Evolutionary conservation across 2,329 filamentous ascomycete species (phyloP), one percentile per base, ranked within the genome.

Genomic region (Pseudogymnoascus sp.): DNA sequence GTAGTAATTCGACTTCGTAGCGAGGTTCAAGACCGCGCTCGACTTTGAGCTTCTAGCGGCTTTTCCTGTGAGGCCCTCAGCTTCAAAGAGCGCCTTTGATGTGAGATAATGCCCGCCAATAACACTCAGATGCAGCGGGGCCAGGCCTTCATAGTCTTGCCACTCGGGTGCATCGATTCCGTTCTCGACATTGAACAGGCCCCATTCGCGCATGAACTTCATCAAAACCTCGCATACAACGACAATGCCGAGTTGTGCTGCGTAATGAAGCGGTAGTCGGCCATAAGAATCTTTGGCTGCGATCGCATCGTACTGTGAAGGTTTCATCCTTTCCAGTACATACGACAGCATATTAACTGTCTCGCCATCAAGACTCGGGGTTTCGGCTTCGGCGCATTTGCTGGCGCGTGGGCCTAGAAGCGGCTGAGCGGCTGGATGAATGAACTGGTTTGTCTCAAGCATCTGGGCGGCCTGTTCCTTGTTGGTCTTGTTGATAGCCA

Each of bases 111-210:
- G 94, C 0, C 92, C 92, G 39, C 90, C 91, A 55, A 96, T 89
- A 23, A 97, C 92, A 67, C 89, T 90, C 45, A 99, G 81, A 75
- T 99, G 92, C 39, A 99, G 77, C 0, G 94, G 94, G 8, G 92
- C 90, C 72, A 88, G 90, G 15, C 94, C 92, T 68, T 97, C 94
- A 18, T 84, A 82, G 70, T 99, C 94, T 73, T 96, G 92, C 92
- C 92, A 97, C 63, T 85, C 80, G 0, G 83, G 79, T 0, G 89
- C 88, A 71, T 97, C 92, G 57, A 99, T 95, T 8, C 92, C 92
- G 63, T 90, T 80, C 34, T 85, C 83, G 26, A 92, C 85, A 68
- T 95, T 82, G 68, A 96, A 96, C 67, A 95, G 85, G 13, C 82
- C 82, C 92, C 92, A 97, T 21, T 85, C 81, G 70, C 92, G 89